Base-by-base conservation (phyloP, 2,329 filamentous ascomycete genomes). In the Geosmithia putterillii region DNA sequence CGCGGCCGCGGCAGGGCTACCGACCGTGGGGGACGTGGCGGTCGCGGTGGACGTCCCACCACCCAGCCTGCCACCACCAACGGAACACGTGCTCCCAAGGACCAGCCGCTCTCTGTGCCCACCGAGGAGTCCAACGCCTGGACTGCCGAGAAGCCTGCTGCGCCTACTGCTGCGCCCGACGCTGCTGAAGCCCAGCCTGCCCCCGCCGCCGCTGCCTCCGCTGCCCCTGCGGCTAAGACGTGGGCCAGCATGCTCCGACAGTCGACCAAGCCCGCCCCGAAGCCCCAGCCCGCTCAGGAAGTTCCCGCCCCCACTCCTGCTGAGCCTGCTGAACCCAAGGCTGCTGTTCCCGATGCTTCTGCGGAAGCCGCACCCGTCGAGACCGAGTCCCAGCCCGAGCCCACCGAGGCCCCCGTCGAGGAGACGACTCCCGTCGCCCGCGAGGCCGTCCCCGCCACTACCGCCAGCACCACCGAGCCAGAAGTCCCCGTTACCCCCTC, bases 201-300 rank as follows among this genome's bases (percentile, higher is more conserved):
- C 40, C 45, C 51, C 32, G 54, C 57, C 38, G 60, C 59, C 20
- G 52, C 59, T 42, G 47, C 59, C 37, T 53, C 59, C 45, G 49
- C 61, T 46, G 53, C 57, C 40, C 48, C 57, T 40, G 28, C 15
- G 10, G 48, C 58, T 42, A 64, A 69, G n/a, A n/a, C n/a, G n/a
- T 88, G 83, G 83, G 83, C 83, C 34, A 85, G 81, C 62, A 81
- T 88, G 72, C 75, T 87, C 48, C 75, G 74, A 54, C 68, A 76
- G 58, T 69, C 79, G 32, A 68, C 73, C 38, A 83, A 82, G 66
- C 67, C 73, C 36, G 65, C 72, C 34, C 76, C 76, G 35, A 73
- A 73, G 61, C 64, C 69, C 40, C 71, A 70, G 57, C 55, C 61
- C 53, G 62, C 66, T 45, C 50, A 52, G 40, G 44, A 50, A 44